These are phyloP conservation scores for Tulasnella sp. DNA, from an alignment of 768 basidiomycete genomes.

Conservation along the genomic window DNA sequence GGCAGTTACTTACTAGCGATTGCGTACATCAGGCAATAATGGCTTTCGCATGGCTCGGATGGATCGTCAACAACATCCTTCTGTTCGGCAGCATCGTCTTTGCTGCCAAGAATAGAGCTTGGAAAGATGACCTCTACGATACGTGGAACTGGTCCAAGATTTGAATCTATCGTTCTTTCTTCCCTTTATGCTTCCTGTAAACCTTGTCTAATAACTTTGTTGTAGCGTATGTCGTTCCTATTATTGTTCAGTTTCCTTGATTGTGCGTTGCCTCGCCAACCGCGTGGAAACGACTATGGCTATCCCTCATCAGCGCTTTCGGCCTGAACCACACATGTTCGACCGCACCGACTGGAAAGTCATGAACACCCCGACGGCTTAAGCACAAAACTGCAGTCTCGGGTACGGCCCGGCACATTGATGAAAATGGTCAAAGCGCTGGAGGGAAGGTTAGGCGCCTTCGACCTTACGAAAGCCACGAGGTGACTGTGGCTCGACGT, in stretches of 20 bases:
- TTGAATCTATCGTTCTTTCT: background rate
- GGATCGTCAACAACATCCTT: constrained; percentile 13
- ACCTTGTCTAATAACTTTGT: constrained; percentile 4
- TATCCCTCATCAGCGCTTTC: too few relatives aligned
- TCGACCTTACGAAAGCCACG: too few relatives aligned
- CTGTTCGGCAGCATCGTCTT: constrained; percentile 27
- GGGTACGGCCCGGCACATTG: too few relatives aligned
- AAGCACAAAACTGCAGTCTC: too few relatives aligned
- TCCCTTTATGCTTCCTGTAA: background rate
- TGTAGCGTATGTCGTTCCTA: background rate
- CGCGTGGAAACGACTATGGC: too few relatives aligned
- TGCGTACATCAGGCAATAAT: constrained; percentile 20
- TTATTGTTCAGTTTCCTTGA: background rate
- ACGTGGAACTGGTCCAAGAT: constrained; percentile 14
- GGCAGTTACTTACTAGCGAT: background rate
- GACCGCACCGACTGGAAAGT: too few relatives aligned
- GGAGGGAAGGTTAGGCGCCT: too few relatives aligned
- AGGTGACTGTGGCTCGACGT: too few relatives aligned
- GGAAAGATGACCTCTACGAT: constrained; percentile 18
- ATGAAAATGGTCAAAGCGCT: too few relatives aligned
- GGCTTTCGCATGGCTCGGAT: constrained; percentile 32
- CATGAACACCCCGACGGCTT: too few relatives aligned
- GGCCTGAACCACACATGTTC: background rate
- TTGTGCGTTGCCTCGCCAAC: background rate
- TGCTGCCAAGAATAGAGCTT: constrained; percentile 18